These are phyloP conservation scores for Morella rubra DNA, from an alignment of 306 rosid species.

Conservation along the genomic window DNA sequence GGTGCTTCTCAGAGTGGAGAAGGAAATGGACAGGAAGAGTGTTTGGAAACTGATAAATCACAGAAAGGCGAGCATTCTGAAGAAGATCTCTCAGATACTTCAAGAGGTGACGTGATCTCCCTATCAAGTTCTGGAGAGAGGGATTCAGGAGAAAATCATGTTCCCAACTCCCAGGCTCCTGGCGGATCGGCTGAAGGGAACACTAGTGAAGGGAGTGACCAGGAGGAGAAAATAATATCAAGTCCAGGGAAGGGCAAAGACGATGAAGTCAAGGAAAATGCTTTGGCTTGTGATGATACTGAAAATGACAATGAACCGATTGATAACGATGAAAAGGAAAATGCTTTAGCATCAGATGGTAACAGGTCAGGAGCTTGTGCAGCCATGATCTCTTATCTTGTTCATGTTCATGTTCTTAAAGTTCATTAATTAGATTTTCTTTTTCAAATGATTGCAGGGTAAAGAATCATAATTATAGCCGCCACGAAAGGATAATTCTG, in stretches of 20 bases:
- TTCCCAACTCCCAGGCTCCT: background rate
- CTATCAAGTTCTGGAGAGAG: constrained; percentile 31
- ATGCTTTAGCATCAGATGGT: constrained; percentile 40
- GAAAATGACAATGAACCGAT: constrained; percentile 36
- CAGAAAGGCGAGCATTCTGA: constrained; percentile 24
- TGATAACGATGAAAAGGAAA: constrained; percentile 60
- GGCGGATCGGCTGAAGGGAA: constrained; percentile 22
- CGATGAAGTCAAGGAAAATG: constrained; percentile 33
- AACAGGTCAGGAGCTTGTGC: constrained; percentile 52
- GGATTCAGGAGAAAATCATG: background rate
- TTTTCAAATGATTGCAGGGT: constrained; percentile 39
- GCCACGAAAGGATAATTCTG: constrained; percentile 27
- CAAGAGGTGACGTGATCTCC: constrained; percentile 25
- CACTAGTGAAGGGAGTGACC: constrained; percentile 26
- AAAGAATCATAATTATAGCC: constrained; percentile 14
- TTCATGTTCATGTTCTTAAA: constrained; percentile 1
- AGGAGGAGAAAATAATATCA: constrained; percentile 26
- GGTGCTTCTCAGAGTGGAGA: constrained; percentile 29
- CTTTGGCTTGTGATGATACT: constrained; percentile 39
- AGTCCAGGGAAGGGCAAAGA: constrained; percentile 25
- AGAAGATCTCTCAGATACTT: constrained; percentile 31
- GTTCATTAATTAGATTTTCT: constrained; percentile 13
- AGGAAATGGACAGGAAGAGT: constrained; percentile 24
- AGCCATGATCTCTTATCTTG: background rate
- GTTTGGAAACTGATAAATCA: constrained; percentile 6